phyloP scores from a whole-genome alignment of 441 rosid genomes.

The Lepidium campestre region DNA sequence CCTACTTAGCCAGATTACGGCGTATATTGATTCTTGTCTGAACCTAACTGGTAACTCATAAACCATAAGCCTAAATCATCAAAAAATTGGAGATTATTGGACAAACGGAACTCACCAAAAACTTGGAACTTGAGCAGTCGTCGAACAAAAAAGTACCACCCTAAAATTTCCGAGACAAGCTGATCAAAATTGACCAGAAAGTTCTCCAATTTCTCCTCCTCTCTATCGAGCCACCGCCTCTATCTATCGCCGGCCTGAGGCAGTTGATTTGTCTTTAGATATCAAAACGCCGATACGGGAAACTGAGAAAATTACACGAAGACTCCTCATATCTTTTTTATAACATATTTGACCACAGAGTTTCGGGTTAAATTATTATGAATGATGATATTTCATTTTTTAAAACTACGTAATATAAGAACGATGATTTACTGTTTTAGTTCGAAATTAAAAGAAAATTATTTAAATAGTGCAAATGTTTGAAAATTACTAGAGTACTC shows the following conservation, averaged over 20 bases:
- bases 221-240: slow-evolving; percentile 5
- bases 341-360: too few relatives aligned
- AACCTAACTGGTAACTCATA: background rate
- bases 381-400: too few relatives aligned
- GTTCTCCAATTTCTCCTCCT: background rate
- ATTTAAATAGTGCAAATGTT: too few relatives aligned
- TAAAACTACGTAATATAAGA: too few relatives aligned
- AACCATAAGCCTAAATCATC: background rate
- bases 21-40: background rate
- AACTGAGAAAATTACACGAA: background rate
- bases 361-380: too few relatives aligned
- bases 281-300: background rate
- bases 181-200: background rate
- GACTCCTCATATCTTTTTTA: background rate
- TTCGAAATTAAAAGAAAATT: too few relatives aligned
- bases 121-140: background rate
- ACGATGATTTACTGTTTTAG: too few relatives aligned
- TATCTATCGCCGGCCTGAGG: slow-evolving; percentile 8
- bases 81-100: background rate
- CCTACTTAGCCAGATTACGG: background rate
- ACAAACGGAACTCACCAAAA: slow-evolving; percentile 2
- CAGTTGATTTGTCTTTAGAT: background rate
- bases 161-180: background rate
- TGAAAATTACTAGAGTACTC: too few relatives aligned
- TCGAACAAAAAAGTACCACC: background rate